These are phyloP conservation scores for Zangia roseola DNA, from an alignment of 768 basidiomycete genomes.

Conservation along the genomic window DNA sequence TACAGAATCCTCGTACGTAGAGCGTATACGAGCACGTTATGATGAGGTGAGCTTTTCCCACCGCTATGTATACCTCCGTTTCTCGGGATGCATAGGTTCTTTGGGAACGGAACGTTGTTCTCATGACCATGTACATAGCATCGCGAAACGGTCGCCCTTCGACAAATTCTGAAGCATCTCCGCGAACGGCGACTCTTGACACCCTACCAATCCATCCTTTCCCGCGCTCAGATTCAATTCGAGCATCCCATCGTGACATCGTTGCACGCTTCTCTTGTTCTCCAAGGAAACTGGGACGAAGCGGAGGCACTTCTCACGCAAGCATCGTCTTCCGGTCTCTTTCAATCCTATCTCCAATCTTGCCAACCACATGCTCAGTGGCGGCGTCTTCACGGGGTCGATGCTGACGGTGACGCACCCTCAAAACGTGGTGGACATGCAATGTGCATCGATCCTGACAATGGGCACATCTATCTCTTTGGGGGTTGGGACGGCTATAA, in stretches of 20 bases:
- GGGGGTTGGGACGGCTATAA: constrained; percentile 79
- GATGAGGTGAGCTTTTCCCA: constrained; percentile 54
- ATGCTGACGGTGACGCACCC: constrained; percentile 63
- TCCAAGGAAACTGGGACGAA: constrained; percentile 60
- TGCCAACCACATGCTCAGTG: constrained; percentile 60
- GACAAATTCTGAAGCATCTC: constrained; percentile 55
- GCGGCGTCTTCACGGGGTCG: constrained; percentile 57
- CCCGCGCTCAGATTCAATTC: constrained; percentile 22
- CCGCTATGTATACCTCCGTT: too few species aligned
- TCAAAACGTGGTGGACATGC: constrained; percentile 74
- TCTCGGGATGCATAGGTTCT: not conserved
- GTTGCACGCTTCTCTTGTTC: constrained; percentile 61
- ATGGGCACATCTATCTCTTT: constrained; percentile 67
- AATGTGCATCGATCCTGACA: constrained; percentile 71
- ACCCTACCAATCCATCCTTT: constrained; percentile 42
- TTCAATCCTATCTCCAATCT: constrained; percentile 54
- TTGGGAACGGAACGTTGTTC: not conserved
- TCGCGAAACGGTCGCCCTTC: constrained; percentile 62
- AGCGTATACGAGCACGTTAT: constrained; percentile 48
- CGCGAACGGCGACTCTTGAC: constrained; percentile 71
- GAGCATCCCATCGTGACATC: constrained; percentile 73
- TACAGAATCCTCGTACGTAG: constrained; percentile 53
- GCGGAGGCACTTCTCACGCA: constrained; percentile 53
- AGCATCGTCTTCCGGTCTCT: constrained; percentile 56
- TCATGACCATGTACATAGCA: constrained; percentile 40